Percentiles rank a stretch among this genome's conserved stretches.
These are phyloP conservation scores for Yamadazyma diospyri DNA, from an alignment of 1,139 yeast genomes.

Conservation along the genomic window DNA sequence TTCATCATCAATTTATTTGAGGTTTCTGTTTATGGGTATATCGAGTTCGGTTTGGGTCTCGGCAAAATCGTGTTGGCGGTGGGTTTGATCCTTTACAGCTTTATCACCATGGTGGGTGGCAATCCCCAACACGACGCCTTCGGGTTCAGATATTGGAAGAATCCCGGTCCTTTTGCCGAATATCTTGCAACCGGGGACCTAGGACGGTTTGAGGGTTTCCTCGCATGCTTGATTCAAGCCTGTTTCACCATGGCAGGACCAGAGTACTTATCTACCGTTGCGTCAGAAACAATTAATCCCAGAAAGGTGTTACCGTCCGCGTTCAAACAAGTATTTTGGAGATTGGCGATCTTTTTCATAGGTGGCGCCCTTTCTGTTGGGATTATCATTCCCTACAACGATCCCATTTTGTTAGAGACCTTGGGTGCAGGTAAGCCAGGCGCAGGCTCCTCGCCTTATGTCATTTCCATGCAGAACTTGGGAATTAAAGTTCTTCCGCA, in stretches of 20 bases:
- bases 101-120: conserved; percentile 54
- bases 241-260: conserved; percentile 75
- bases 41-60: conserved; percentile 63
- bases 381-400: conserved; percentile 69
- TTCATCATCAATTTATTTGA: conserved; percentile 63
- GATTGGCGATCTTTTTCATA: conserved; percentile 59
- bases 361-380: conserved; percentile 52
- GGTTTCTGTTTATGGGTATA: conserved; percentile 58
- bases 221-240: conserved; percentile 66
- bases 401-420: conserved; percentile 41
- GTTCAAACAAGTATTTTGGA: conserved; percentile 70
- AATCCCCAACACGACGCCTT: conserved; percentile 57
- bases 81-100: conserved; percentile 47
- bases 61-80: conserved; percentile 56
- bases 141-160: conserved; percentile 64
- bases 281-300: conserved; percentile 75
- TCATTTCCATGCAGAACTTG: conserved; percentile 46
- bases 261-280: conserved; percentile 62
- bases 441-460: conserved; percentile 75
- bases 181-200: conserved; percentile 27
- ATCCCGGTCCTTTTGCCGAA: conserved; percentile 59
- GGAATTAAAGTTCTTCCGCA: conserved; percentile 41
- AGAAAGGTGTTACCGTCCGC: conserved; percentile 75
- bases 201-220: conserved; percentile 58
- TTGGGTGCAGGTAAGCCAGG: conserved; percentile 38